Base-by-base conservation (phyloP, 2,329 filamentous ascomycete genomes). In the Aspergillus tamarii region DNA sequence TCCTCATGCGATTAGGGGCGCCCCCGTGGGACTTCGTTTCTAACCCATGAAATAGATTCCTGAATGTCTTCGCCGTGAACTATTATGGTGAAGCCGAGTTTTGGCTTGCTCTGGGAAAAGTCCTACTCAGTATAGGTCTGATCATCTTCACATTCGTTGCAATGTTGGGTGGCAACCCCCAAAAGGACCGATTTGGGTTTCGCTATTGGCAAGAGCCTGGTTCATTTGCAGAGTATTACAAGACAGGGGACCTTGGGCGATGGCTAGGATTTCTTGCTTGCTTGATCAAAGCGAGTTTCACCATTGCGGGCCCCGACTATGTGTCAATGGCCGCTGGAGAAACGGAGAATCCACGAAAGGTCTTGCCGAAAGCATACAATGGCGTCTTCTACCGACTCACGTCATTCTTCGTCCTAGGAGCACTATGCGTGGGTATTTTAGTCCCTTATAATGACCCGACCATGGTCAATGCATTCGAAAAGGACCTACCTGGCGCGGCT, bases 81-180 rank as follows among this genome's bases (percentile, higher is more conserved):
- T 92, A 85, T 83, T 93, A 91, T 63, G 91, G 91, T 52, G 90
- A 93, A 77, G 86, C 88, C 0, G 92, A 95, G 74, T 95, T 96
- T 72, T 86, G 86, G 80, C 87, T 89, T 23, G 88, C 91, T 2
- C 75, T 91, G 2, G 89, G 89, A 60, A 93, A 93, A 74, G 85
- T 93, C 3, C 69, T 93, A 2, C 83, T 93, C 57, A 91, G 91
- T 64, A 77, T 93, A 41, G 90, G 87, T 1, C 83, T 94, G 57
- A 85, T 94, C 68, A 70, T 88, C 66, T 94, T 92, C 79, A 94
- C 92, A 2, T 92, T 96, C 72, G 84, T 96, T 67, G 87, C 88
- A 67, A 94, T 95, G 89, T 80, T 95, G 1, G 93, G 92, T 9
- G 93, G 91, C 3, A 95, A 94, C 69, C 93, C 93, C 0, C 75